Base-by-base conservation (phyloP, 208 protist species). In the Endotrypanum monterogeii region DNA sequence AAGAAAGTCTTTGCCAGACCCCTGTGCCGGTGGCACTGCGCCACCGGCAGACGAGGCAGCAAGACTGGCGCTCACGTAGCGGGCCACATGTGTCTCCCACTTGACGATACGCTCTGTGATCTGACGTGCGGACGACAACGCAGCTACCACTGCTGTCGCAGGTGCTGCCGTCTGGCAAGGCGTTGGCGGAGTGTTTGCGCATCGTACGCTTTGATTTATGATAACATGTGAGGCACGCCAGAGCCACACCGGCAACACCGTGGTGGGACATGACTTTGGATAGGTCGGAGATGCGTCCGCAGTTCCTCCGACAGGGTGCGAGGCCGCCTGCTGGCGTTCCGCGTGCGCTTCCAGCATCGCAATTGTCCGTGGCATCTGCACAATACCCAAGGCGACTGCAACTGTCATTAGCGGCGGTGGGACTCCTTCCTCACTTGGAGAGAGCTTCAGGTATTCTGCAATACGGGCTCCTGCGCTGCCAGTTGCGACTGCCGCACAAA, bases 31-130 rank as follows among this genome's bases (percentile, higher is more conserved):
- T 25, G 23, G 11, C 35, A 25, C n/a, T 18, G 9, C 37, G 16
- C 18, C n/a, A 14, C n/a, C 12, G 48, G 37, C 8, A 52, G 72
- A 50, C 9, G 35, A 2, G 11, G 23, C 37, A 39, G 23, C 63
- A 48, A 76, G 37, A 28, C 23, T 41, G 16, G 61, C 63, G 32
- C 6, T 57, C 62, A 46, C 76, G 76, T 75, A 80, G 7, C 39
- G 60, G 2, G 76, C 70, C 16, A 75, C 23, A 25, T 58, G 69
- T 32, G 76, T 69, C 55, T 80, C 76, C 76, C 76, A 80, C 63
- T 67, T 74, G 76, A 57, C 70, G 2, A 80, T 2, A 18, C 28
- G 68, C 70, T 75, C 67, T 3, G 67, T 75, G 20, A 51, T 5
- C 8, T 61, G 61, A 20, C 69, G 62, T 3, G 67, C 74, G 11